A percentile compares a stretch with the other conserved stretches of the same genome.
phyloP scores from a whole-genome alignment of 2,329 filamentous ascomycete genomes.

The Fusarium luffae region DNA sequence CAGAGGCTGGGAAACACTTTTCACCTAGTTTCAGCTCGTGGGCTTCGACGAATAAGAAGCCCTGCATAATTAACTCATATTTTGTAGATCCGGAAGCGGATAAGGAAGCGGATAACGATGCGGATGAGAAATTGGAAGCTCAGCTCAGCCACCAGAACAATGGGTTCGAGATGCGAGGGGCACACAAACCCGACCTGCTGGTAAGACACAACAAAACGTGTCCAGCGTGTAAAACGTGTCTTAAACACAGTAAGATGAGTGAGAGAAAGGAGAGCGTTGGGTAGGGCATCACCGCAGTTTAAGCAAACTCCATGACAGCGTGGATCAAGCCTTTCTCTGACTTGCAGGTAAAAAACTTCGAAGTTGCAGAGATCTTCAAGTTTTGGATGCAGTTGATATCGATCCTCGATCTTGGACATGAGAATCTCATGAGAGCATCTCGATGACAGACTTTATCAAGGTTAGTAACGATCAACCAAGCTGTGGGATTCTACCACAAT shows the following conservation, averaged over 20 bases:
- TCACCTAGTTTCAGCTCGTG: conserved; percentile 1
- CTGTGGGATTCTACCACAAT: neutral
- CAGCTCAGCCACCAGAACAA: conserved; percentile 17
- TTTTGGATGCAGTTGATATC: neutral
- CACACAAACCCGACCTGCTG: conserved; percentile 3
- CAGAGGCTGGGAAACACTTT: neutral
- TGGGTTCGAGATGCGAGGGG: conserved; percentile 19
- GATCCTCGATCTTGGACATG: neutral
- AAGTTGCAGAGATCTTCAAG: conserved; percentile 5
- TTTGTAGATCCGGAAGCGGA: neutral
- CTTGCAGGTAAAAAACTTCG: conserved; percentile 22
- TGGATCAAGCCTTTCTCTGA: conserved; percentile 2
- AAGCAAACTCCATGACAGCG: conserved; percentile 15
- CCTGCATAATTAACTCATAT: conserved; percentile 15
- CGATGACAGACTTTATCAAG: conserved; percentile 5
- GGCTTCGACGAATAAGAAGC: neutral
- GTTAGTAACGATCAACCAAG: neutral
- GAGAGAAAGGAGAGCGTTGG: neutral
- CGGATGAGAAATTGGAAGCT: neutral
- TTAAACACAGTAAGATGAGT: conserved; percentile 12
- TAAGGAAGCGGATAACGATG: neutral
- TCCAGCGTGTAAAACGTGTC: conserved; percentile 16
- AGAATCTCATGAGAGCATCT: neutral
- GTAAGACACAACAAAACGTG: conserved; percentile 28
- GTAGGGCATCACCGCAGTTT: neutral